Evolutionary conservation across 2,329 filamentous ascomycete genomes (phyloP).

Genomic region (Cladosporium sp.): DNA sequence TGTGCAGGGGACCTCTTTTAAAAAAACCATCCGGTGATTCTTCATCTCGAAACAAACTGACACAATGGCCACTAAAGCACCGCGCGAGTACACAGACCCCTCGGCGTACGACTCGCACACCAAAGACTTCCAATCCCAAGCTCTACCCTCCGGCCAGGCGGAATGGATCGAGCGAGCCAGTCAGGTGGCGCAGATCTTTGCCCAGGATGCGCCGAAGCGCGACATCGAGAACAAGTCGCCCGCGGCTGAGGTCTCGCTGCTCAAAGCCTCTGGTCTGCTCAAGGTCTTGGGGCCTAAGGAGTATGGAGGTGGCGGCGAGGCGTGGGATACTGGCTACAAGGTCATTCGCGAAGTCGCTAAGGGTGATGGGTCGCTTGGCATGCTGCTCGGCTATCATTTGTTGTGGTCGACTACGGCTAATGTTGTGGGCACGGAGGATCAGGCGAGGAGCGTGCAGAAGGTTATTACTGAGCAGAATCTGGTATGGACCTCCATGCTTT

Average conservation of each 20-base stretch:
- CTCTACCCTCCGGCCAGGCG: conserved; percentile 35
- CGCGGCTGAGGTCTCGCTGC: conserved; percentile 43
- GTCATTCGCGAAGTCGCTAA: conserved; percentile 58
- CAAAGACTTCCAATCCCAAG: conserved; percentile 18
- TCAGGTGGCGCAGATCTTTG: conserved; percentile 46
- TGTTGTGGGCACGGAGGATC: conserved; percentile 54
- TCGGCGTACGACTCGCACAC: conserved; percentile 21
- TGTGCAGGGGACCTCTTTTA: not conserved
- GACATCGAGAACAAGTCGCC: conserved; percentile 50
- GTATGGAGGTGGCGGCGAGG: conserved; percentile 49
- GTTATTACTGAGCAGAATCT: conserved; percentile 57
- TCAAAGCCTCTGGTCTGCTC: conserved; percentile 47
- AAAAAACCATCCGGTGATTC: not conserved
- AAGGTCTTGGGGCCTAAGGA: conserved; percentile 46
- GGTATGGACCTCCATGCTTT: conserved; percentile 31
- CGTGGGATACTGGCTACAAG: conserved; percentile 52
- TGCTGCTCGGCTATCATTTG: conserved; percentile 60
- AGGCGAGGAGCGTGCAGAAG: conserved; percentile 48
- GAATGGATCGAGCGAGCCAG: conserved; percentile 45
- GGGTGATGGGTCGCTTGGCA: conserved; percentile 58
- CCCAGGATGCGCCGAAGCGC: conserved; percentile 41
- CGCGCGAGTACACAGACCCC: conserved; percentile 22
- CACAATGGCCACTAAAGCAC: not conserved
- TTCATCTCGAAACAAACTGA: not conserved
- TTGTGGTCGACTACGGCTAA: conserved; percentile 58